Conservation (phyloP, 2,329 filamentous ascomycete genomes). For the Ophiostoma sp. region DNA sequence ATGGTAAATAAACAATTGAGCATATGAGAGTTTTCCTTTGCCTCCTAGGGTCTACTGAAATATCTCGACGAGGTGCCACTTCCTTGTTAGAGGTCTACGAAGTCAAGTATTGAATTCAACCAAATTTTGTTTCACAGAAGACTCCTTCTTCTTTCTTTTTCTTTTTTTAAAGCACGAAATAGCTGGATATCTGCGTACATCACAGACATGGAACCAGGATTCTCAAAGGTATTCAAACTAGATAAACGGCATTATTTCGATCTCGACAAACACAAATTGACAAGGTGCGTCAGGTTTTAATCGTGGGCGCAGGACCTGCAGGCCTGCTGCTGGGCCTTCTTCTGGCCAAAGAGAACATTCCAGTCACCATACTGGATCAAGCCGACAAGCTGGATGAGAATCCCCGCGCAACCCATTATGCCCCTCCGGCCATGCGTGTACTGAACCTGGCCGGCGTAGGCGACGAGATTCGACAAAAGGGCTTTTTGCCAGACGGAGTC, state of each 20-base stretch:
- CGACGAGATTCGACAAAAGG: not conserved
- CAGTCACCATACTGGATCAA: not conserved
- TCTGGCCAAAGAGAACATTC: not conserved
- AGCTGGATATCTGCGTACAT: too few species aligned
- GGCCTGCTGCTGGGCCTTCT: not conserved
- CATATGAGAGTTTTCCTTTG: too few species aligned
- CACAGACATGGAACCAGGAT: not conserved
- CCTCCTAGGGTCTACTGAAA: too few species aligned
- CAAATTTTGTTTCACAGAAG: too few species aligned
- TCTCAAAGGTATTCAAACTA: not conserved
- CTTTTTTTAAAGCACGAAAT: too few species aligned
- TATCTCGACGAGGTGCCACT: too few species aligned
- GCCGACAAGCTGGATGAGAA: not conserved
- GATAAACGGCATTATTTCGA: not conserved
- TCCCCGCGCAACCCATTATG: not conserved
- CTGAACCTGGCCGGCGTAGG: not conserved
- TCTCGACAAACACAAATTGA: too few species aligned
- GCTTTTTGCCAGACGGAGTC: not conserved
- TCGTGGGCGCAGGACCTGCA: not conserved
- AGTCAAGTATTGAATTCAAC: too few species aligned
- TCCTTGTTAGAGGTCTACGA: too few species aligned
- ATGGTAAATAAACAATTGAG: too few species aligned
- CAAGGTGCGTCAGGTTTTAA: not conserved
- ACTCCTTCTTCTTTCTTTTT: too few species aligned
- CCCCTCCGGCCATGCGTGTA: not conserved